phyloP scores from a whole-genome alignment of 2,329 filamentous ascomycete species.

The Monosporascus sp. region DNA sequence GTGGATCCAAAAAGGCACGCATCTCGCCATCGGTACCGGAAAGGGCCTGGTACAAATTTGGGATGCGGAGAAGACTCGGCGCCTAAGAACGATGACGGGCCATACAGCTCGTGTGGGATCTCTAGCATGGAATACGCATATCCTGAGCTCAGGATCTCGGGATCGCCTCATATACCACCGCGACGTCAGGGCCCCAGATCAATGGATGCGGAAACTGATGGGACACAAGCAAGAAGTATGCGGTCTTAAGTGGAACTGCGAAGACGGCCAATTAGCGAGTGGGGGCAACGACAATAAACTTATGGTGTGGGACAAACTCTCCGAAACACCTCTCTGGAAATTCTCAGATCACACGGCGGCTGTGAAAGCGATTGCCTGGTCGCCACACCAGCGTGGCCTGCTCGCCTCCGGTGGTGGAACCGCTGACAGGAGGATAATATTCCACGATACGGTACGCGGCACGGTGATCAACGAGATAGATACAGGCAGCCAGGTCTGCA shows the following conservation, averaged over 20 bases:
- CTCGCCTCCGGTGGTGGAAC: conserved; percentile 96
- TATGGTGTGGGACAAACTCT: conserved; percentile 96
- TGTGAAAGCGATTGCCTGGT: conserved; percentile 97
- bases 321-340: conserved; percentile 86
- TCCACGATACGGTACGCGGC: conserved; percentile 92
- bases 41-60: conserved; percentile 96
- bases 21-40: conserved; percentile 89
- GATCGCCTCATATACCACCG: conserved; percentile 93
- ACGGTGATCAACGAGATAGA: conserved; percentile 81
- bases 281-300: conserved; percentile 98
- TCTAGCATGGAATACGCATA: conserved; percentile 96
- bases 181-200: conserved; percentile 87
- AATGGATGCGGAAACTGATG: conserved; percentile 79
- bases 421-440: conserved; percentile 92
- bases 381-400: conserved; percentile 87
- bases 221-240: conserved; percentile 99
- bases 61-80: conserved; percentile 83
- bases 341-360: conserved; percentile 93
- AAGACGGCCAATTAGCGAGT: conserved; percentile 89
- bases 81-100: conserved; percentile 92
- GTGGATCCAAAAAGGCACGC: conserved; percentile 97
- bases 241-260: conserved; percentile 93
- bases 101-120: conserved; percentile 91
- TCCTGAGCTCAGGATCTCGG: conserved; percentile 89
- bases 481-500: conserved; percentile 98